Conservation (phyloP, 1,139 yeast genomes). For the Candida albicans region DNA sequence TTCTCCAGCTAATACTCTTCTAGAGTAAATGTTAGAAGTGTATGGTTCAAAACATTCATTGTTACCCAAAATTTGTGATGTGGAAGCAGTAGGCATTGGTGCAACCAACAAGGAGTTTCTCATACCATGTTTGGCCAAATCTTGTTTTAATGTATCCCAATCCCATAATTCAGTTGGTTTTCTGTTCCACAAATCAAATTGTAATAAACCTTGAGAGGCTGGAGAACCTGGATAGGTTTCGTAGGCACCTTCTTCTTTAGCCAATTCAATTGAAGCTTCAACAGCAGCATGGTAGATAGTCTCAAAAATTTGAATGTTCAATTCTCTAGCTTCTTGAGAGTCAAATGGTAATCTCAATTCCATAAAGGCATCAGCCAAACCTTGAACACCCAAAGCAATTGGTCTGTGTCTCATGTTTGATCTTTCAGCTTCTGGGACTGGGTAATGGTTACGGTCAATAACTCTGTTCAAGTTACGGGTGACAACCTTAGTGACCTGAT, state of each 20-base stretch:
- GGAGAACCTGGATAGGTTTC: constrained; percentile 56
- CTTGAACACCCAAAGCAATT: constrained; percentile 64
- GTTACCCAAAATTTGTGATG: constrained; percentile 60
- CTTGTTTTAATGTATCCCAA: constrained; percentile 53
- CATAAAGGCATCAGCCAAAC: constrained; percentile 61
- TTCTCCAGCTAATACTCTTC: constrained; percentile 64
- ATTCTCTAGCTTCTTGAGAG: constrained; percentile 54
- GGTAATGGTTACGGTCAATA: constrained; percentile 57
- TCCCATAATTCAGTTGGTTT: constrained; percentile 60
- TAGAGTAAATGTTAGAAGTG: constrained; percentile 58
- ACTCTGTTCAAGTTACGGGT: constrained; percentile 56
- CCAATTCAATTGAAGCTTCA: constrained; percentile 56
- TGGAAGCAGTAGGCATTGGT: constrained; percentile 67
- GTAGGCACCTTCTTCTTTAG: constrained; percentile 49
- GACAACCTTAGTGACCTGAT: constrained; percentile 53
- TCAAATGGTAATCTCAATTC: constrained; percentile 57
- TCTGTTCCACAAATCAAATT: constrained; percentile 58
- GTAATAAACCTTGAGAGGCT: constrained; percentile 56
- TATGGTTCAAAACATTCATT: constrained; percentile 65
- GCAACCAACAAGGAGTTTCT: constrained; percentile 63
- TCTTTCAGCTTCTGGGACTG: constrained; percentile 51
- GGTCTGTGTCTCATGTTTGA: constrained; percentile 62
- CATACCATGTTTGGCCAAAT: constrained; percentile 47
- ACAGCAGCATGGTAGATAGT: constrained; percentile 61
- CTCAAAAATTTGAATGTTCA: constrained; percentile 60